These are phyloP conservation scores for Hanseniaspora sp. DNA, from an alignment of 1,139 yeast genomes.

Conservation along the genomic window DNA sequence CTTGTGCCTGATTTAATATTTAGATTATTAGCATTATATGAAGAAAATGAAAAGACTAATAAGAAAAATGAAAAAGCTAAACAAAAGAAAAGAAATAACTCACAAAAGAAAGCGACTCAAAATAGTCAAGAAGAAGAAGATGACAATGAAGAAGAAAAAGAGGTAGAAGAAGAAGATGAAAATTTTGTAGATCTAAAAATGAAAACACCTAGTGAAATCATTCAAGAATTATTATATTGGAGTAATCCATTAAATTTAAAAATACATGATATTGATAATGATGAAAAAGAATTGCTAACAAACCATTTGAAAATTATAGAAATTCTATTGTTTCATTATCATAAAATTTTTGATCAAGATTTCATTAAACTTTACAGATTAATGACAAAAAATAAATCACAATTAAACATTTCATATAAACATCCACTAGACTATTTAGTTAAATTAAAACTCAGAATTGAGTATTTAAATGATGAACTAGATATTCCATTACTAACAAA, in stretches of 20 bases:
- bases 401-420: constrained; percentile 20
- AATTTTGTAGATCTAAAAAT: constrained; percentile 30
- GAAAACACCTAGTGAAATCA: constrained; percentile 43
- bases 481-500: constrained; percentile 13
- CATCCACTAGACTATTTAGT: constrained; percentile 25
- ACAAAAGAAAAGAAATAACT: constrained; percentile 15
- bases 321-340: constrained; percentile 11
- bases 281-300: constrained; percentile 42
- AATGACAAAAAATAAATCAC: constrained; percentile 10
- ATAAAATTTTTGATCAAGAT: constrained; percentile 12
- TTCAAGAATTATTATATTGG: constrained; percentile 75
- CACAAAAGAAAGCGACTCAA: constrained; percentile 16
- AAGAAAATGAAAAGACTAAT: constrained; percentile 33
- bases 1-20: constrained; percentile 58
- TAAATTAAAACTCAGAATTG: constrained; percentile 24
- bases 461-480: constrained; percentile 24
- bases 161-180: constrained; percentile 30
- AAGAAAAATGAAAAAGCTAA: not conserved
- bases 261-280: not conserved
- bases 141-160: constrained; percentile 29
- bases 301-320: constrained; percentile 37
- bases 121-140: constrained; percentile 16
- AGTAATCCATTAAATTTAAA: constrained; percentile 62
- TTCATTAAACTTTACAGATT: constrained; percentile 15
- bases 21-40: constrained; percentile 32